Conservation (phyloP, 345 rosid species). For the Balakata baccata region DNA sequence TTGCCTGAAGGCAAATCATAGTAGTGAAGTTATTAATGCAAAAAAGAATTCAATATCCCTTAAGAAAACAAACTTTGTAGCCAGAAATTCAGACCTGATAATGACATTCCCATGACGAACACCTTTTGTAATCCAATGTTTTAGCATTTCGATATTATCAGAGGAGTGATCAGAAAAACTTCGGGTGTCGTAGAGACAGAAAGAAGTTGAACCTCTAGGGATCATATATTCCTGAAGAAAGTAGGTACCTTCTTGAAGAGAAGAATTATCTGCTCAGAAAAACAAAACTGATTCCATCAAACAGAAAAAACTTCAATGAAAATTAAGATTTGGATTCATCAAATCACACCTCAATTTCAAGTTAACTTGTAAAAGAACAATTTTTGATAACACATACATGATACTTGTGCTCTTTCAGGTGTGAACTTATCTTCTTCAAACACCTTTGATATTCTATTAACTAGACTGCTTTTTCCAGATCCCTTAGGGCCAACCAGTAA, state of each 20-base stretch:
- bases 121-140: constrained; percentile 60
- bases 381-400: constrained; percentile 43
- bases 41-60: neutral
- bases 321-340: neutral
- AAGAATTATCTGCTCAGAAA: constrained; percentile 40
- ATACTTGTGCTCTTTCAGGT: constrained; percentile 72
- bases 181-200: constrained; percentile 70
- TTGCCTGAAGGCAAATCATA: constrained; percentile 40
- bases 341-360: neutral
- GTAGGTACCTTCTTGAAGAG: constrained; percentile 54
- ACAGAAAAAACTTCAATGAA: neutral
- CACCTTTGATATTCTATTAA: constrained; percentile 64
- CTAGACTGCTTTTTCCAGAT: constrained; percentile 80
- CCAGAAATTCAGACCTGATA: constrained; percentile 40
- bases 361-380: neutral
- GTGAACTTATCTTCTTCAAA: constrained; percentile 56
- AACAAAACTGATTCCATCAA: neutral
- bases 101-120: constrained; percentile 57
- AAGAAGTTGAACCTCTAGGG: constrained; percentile 58
- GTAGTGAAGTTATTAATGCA: constrained; percentile 5
- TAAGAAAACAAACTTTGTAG: constrained; percentile 1
- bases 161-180: constrained; percentile 40
- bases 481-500: constrained; percentile 73
- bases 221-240: constrained; percentile 71
- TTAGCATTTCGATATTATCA: constrained; percentile 45